Conservation (phyloP, 1,284 basidiomycete genomes). For the Salmacisia buchloeana region DNA sequence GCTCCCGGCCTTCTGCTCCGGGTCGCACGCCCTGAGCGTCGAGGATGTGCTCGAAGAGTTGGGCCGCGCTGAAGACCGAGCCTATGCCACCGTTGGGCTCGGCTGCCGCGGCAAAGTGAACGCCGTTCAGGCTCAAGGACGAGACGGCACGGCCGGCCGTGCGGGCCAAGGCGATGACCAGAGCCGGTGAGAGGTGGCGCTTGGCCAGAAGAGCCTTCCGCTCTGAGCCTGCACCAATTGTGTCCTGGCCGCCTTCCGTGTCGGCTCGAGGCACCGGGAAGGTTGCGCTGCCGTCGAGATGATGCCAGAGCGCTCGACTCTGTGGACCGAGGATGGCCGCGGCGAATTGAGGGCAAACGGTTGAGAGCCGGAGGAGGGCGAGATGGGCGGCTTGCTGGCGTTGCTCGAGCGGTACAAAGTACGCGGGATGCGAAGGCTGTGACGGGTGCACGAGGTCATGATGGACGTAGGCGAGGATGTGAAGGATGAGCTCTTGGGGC, state of each 20-base stretch:
- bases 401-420: neutral
- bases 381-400: neutral
- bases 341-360: neutral
- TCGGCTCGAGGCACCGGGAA: neutral
- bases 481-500: neutral
- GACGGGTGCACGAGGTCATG: neutral
- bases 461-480: constrained; percentile 1
- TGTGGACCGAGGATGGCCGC: neutral
- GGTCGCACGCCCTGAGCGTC: neutral
- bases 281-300: neutral
- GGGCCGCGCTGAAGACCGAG: neutral
- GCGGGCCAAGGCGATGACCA: neutral
- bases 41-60: neutral
- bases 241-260: neutral
- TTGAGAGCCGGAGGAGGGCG: neutral
- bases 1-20: no score
- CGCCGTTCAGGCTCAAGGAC: neutral
- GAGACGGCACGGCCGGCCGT: neutral
- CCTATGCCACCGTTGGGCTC: neutral
- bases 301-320: neutral
- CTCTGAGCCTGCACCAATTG: no score
- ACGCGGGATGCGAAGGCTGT: neutral
- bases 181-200: neutral
- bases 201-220: neutral
- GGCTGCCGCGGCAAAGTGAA: neutral